Conservation (phyloP, 1,139 yeast genomes). For the Pichia sp. region DNA sequence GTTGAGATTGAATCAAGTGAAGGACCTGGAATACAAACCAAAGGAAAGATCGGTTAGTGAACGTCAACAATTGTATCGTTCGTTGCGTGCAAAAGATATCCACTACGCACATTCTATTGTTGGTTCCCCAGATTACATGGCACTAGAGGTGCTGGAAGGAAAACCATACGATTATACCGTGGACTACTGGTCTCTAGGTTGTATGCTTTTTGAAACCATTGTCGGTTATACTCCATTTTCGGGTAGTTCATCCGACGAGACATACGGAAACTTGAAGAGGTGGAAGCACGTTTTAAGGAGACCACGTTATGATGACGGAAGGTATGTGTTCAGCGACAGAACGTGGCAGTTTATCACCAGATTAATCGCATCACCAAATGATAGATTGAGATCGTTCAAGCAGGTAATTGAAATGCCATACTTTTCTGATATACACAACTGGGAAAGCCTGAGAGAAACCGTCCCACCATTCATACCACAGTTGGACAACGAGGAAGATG, state of each 20-base stretch:
- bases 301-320: slow-evolving; percentile 89
- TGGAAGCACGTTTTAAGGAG: slow-evolving; percentile 88
- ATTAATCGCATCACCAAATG: slow-evolving; percentile 73
- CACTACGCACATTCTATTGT: slow-evolving; percentile 93
- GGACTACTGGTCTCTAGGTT: slow-evolving; percentile 98
- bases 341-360: slow-evolving; percentile 88
- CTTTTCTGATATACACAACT: slow-evolving; percentile 71
- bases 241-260: slow-evolving; percentile 90
- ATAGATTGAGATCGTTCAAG: slow-evolving; percentile 70
- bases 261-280: slow-evolving; percentile 87
- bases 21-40: slow-evolving; percentile 66
- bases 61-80: slow-evolving; percentile 80
- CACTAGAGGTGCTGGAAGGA: slow-evolving; percentile 93
- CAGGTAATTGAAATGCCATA: slow-evolving; percentile 79
- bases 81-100: slow-evolving; percentile 58
- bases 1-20: slow-evolving; percentile 74
- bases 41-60: slow-evolving; percentile 77
- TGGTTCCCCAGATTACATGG: slow-evolving; percentile 99
- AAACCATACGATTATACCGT: slow-evolving; percentile 91
- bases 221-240: slow-evolving; percentile 97
- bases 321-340: slow-evolving; percentile 89
- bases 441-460: slow-evolving; percentile 62
- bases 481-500: slow-evolving; percentile 93
- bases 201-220: slow-evolving; percentile 87
- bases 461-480: slow-evolving; percentile 97